These are phyloP conservation scores for Quercus glauca DNA, from an alignment of 306 rosid genomes.

Conservation along the genomic window DNA sequence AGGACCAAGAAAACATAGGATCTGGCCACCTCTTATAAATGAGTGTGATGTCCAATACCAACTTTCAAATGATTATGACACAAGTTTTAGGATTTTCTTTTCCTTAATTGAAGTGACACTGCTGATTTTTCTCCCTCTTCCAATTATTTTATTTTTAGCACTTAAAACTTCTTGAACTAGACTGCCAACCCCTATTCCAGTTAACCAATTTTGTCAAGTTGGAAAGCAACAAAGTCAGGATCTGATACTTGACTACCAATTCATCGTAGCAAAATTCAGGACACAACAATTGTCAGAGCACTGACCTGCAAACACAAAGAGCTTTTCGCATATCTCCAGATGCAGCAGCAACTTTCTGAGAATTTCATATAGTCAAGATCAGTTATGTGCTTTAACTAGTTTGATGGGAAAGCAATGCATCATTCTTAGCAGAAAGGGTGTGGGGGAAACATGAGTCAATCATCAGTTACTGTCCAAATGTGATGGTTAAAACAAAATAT, in stretches of 20 bases:
- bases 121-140: background rate
- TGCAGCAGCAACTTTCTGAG: slow-evolving; percentile 94
- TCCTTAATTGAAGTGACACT: background rate
- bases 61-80: background rate
- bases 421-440: background rate
- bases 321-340: slow-evolving; percentile 98
- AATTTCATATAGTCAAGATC: background rate
- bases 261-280: background rate
- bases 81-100: background rate
- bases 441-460: background rate
- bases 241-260: background rate
- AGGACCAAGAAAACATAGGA: background rate
- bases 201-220: background rate
- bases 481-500: background rate
- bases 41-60: background rate
- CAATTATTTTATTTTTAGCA: background rate
- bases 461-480: background rate
- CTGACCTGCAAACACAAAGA: slow-evolving; percentile 80
- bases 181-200: background rate
- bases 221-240: background rate
- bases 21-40: background rate
- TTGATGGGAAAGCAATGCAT: background rate
- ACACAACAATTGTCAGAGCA: slow-evolving; percentile 6
- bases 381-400: background rate
- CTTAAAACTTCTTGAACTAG: background rate